Percentiles rank a stretch among this genome's conserved stretches.
Evolutionary conservation across 176 grass and related monocot genomes (phyloP).

Genomic region (Oryza officinalis): DNA sequence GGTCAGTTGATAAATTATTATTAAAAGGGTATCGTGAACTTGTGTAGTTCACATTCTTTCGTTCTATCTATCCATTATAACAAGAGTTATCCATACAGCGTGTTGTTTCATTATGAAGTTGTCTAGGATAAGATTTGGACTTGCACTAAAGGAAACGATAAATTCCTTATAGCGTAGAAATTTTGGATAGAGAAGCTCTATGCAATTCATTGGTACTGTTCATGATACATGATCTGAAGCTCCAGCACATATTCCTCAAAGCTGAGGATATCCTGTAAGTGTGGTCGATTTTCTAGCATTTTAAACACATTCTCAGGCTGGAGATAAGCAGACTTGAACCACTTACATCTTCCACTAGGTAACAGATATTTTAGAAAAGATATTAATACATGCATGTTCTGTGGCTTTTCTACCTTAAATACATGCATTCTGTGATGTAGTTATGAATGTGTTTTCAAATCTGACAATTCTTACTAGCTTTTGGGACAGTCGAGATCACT

Average conservation of each 20-base stretch:
- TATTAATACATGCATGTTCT: too few species aligned
- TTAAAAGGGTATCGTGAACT: background rate
- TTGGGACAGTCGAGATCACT: background rate
- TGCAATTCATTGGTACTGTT: too few species aligned
- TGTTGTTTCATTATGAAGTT: background rate
- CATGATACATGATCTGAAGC: too few species aligned
- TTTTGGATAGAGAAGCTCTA: too few species aligned
- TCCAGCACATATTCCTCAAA: too few species aligned
- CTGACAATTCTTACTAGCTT: background rate
- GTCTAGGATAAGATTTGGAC: background rate
- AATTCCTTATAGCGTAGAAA: too few species aligned
- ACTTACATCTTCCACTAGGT: too few species aligned
- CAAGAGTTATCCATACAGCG: background rate
- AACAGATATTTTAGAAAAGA: too few species aligned
- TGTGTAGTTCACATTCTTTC: background rate
- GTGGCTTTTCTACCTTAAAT: background rate
- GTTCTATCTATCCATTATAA: background rate
- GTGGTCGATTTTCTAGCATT: too few species aligned
- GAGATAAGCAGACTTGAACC: too few species aligned
- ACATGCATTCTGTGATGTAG: background rate
- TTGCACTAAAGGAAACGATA: background rate
- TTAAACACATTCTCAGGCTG: too few species aligned
- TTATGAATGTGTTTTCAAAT: background rate
- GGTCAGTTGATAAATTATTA: conserved; percentile 44
- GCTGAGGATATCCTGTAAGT: too few species aligned